These are phyloP conservation scores for Solanum dulcamara DNA, from an alignment of 257 asterid genomes.

Conservation along the genomic window DNA sequence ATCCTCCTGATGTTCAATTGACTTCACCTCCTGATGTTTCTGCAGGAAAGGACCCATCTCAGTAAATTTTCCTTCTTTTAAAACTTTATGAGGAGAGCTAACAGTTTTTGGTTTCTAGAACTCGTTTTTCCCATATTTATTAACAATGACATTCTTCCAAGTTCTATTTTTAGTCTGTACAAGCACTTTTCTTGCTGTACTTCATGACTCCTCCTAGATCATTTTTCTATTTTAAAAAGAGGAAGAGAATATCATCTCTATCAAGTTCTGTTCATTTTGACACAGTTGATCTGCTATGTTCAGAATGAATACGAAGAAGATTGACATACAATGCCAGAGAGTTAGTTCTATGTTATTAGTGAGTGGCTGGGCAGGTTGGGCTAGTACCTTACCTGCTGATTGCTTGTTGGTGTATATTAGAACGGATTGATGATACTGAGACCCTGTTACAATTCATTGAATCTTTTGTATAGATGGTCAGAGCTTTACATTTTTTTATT, in stretches of 20 bases:
- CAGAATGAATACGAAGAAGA: not conserved
- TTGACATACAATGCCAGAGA: not conserved
- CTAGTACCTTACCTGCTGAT: not conserved
- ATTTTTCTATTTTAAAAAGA: not conserved
- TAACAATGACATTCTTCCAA: not conserved
- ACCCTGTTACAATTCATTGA: not conserved
- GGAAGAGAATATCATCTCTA: not conserved
- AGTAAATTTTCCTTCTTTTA: not conserved
- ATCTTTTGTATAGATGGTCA: not conserved
- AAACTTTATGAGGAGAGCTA: not conserved
- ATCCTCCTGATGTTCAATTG: not conserved
- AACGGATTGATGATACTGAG: not conserved
- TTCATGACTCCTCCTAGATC: not conserved
- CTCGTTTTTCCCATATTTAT: not conserved
- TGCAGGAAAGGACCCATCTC: not conserved
- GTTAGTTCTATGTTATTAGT: not conserved
- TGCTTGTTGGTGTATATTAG: not conserved
- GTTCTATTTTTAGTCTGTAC: slow-evolving; percentile 1
- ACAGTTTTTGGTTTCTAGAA: not conserved
- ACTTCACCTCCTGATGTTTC: not conserved
- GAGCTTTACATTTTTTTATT: not conserved
- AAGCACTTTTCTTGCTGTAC: not conserved
- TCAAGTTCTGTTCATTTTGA: not conserved
- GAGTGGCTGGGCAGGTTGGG: not conserved
- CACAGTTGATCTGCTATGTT: not conserved